A percentile compares a stretch with the other conserved stretches of the same genome.
These are phyloP conservation scores for Colletotrichum filicis DNA, from an alignment of 2,329 filamentous ascomycete genomes.

Conservation along the genomic window DNA sequence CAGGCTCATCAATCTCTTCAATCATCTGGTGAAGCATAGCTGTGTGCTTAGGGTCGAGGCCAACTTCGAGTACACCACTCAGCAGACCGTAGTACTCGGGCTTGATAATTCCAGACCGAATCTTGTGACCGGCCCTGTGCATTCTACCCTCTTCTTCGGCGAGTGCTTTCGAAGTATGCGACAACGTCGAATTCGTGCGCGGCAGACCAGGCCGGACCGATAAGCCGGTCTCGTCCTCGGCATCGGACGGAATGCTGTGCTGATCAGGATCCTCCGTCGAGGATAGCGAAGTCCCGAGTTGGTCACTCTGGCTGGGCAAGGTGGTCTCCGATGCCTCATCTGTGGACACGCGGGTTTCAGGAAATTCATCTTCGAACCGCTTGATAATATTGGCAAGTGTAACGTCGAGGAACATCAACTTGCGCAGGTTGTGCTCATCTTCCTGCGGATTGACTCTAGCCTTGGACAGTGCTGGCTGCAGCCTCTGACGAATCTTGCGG, in stretches of 20 bases:
- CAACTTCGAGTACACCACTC: constrained; percentile 60
- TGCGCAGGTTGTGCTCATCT: constrained; percentile 79
- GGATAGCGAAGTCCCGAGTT: constrained; percentile 43
- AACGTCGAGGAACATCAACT: constrained; percentile 86
- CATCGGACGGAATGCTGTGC: constrained; percentile 54
- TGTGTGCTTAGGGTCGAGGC: constrained; percentile 60
- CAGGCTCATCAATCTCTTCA: constrained; percentile 70
- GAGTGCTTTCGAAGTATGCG: constrained; percentile 60
- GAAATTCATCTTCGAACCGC: constrained; percentile 96
- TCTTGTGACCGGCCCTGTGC: constrained; percentile 66
- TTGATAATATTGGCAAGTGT: constrained; percentile 93
- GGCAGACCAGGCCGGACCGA: constrained; percentile 54
- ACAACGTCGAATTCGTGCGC: constrained; percentile 64
- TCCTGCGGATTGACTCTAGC: constrained; percentile 76
- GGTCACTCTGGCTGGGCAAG: constrained; percentile 40
- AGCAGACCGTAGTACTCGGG: constrained; percentile 63
- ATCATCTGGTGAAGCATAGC: constrained; percentile 70
- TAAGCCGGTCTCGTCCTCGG: constrained; percentile 60
- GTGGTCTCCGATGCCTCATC: constrained; percentile 44
- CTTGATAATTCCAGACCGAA: constrained; percentile 64
- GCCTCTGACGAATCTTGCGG: constrained; percentile 83
- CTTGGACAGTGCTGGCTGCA: constrained; percentile 85
- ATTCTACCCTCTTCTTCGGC: constrained; percentile 68
- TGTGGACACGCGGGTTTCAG: constrained; percentile 75
- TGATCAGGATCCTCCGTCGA: constrained; percentile 50